These are phyloP conservation scores for Suillus subaureus DNA, from an alignment of 768 basidiomycete genomes.

Conservation along the genomic window DNA sequence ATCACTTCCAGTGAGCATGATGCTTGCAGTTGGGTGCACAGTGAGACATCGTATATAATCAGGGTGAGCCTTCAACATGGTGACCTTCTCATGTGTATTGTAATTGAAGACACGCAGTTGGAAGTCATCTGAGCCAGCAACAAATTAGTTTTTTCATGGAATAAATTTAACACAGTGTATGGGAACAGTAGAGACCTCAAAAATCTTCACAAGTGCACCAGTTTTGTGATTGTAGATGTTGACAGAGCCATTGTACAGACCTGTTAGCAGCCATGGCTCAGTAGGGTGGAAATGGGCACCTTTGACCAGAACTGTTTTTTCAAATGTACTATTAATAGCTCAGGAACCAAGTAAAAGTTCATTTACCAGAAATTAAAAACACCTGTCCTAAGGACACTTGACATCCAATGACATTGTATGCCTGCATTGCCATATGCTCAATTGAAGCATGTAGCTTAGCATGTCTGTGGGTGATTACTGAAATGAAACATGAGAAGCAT, in stretches of 20 bases:
- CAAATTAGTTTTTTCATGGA: constrained; percentile 96
- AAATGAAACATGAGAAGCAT: no score
- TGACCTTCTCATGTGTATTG: constrained; percentile 97
- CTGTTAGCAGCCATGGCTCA: constrained; percentile 90
- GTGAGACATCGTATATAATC: no score
- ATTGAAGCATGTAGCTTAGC: no score
- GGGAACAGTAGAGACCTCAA: constrained; percentile 96
- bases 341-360: no score
- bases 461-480: no score
- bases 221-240: constrained; percentile 98
- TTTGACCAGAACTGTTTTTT: constrained; percentile 59
- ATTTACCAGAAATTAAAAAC: no score
- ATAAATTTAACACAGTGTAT: constrained; percentile 97
- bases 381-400: no score
- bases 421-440: no score
- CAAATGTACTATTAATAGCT: no score
- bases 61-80: constrained; percentile 94
- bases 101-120: constrained; percentile 96
- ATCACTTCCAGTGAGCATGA: constrained; percentile 94
- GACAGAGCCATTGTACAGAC: constrained; percentile 96
- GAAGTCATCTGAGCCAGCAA: no score
- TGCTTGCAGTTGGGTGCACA: constrained; percentile 87
- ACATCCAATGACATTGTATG: no score
- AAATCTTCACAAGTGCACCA: constrained; percentile 89
- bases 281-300: constrained; percentile 95